Percentiles rank a stretch among this genome's conserved stretches.
These are phyloP conservation scores for Diutina catenulata DNA, from an alignment of 1,139 yeast genomes.

Conservation along the genomic window DNA sequence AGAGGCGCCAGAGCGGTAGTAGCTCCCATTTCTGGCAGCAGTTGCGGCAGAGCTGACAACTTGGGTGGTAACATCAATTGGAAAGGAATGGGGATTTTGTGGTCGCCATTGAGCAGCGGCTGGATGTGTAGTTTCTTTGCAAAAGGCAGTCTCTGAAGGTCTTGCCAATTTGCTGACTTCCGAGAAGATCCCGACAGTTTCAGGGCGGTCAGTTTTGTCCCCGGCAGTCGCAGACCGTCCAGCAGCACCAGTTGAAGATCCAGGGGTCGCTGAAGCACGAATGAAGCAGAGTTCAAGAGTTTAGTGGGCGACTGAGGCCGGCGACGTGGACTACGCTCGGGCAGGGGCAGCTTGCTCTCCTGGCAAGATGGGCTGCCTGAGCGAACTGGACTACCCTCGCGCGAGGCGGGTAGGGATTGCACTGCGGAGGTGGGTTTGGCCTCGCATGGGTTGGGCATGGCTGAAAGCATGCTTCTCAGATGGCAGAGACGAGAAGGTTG, in stretches of 20 bases:
- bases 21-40: background rate
- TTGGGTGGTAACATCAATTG: slow-evolving; percentile 3
- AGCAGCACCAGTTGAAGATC: slow-evolving; percentile 2
- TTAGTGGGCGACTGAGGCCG: background rate
- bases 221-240: slow-evolving; percentile 1
- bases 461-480: no score
- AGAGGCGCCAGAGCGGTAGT: slow-evolving; percentile 2
- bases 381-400: no score
- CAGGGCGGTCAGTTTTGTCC: no score
- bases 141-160: background rate
- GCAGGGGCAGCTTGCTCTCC: background rate
- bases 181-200: no score
- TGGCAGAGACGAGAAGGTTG: no score
- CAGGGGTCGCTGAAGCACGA: no score
- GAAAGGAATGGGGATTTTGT: slow-evolving; percentile 2
- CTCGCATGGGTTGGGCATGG: no score
- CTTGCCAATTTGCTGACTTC: slow-evolving; percentile 5
- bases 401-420: no score
- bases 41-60: slow-evolving; percentile 4
- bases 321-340: no score
- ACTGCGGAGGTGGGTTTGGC: no score
- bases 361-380: no score
- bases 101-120: background rate
- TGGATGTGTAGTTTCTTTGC: slow-evolving; percentile 2
- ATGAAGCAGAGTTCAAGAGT: no score